These are phyloP conservation scores for Dactylis glomerata DNA, from an alignment of 176 grass and related monocot species.

Conservation along the genomic window DNA sequence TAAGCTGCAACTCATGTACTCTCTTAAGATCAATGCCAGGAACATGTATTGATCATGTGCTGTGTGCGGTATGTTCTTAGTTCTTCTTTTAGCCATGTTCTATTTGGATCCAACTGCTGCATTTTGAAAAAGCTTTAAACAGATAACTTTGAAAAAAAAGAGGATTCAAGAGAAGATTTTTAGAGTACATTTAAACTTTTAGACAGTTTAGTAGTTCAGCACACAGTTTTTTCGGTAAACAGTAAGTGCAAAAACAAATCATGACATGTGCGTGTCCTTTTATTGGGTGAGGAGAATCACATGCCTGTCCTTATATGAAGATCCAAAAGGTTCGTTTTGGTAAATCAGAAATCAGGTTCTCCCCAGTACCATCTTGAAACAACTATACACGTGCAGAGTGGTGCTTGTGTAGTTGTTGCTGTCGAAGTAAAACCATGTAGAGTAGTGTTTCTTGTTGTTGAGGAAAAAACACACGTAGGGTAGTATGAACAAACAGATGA, in stretches of 20 bases:
- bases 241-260: background rate
- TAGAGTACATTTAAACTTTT: background rate
- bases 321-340: background rate
- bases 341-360: background rate
- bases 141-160: background rate
- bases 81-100: background rate
- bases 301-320: background rate
- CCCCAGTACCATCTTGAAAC: background rate
- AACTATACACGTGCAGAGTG: background rate
- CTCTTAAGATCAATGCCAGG: background rate
- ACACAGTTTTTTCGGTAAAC: background rate
- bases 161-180: background rate
- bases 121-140: background rate
- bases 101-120: background rate
- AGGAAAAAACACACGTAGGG: background rate
- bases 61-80: background rate
- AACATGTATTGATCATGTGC: background rate
- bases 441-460: background rate
- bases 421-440: background rate
- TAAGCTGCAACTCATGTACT: background rate
- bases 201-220: background rate
- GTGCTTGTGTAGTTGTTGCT: background rate
- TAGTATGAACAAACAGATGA: background rate
- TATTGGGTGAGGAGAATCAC: background rate
- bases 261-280: background rate